phyloP scores from a whole-genome alignment of 148 eudicot genomes.

The Limonium bicolor region DNA sequence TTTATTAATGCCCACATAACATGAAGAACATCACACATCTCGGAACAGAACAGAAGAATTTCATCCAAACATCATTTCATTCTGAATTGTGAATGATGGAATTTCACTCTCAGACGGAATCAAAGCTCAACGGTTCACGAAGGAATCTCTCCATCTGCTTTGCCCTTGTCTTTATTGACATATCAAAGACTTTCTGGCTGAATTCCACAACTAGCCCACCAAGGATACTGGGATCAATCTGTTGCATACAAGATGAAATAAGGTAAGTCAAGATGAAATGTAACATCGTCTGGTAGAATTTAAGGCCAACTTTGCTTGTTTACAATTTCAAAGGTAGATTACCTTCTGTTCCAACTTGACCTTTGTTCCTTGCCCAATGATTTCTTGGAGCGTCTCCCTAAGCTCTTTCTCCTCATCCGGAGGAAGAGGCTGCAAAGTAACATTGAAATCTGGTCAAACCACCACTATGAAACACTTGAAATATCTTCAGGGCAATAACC shows the following conservation, averaged over 20 bases:
- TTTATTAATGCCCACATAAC: no score
- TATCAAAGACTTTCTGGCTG: constrained; percentile 60
- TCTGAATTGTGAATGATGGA: no score
- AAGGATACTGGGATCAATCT: constrained; percentile 76
- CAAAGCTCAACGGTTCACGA: constrained; percentile 43
- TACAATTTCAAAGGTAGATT: neutral
- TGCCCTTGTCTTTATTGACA: constrained; percentile 87
- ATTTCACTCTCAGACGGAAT: constrained; percentile 10
- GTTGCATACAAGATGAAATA: constrained; percentile 1
- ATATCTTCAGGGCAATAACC: neutral
- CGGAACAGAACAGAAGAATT: no score
- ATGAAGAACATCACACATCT: no score
- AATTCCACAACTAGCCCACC: constrained; percentile 82
- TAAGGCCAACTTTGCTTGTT: neutral
- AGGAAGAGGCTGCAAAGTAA: constrained; percentile 51
- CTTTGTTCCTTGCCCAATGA: constrained; percentile 69
- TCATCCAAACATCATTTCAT: no score
- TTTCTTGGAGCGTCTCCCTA: constrained; percentile 73
- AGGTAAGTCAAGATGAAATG: no score
- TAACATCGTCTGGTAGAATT: no score
- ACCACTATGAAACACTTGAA: neutral
- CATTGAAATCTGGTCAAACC: neutral
- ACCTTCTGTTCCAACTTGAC: constrained; percentile 80
- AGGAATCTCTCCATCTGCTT: constrained; percentile 85
- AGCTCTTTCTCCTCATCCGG: constrained; percentile 79